Conservation (phyloP, 495 filamentous ascomycete genomes). For the Penicillium maclennaniae region DNA sequence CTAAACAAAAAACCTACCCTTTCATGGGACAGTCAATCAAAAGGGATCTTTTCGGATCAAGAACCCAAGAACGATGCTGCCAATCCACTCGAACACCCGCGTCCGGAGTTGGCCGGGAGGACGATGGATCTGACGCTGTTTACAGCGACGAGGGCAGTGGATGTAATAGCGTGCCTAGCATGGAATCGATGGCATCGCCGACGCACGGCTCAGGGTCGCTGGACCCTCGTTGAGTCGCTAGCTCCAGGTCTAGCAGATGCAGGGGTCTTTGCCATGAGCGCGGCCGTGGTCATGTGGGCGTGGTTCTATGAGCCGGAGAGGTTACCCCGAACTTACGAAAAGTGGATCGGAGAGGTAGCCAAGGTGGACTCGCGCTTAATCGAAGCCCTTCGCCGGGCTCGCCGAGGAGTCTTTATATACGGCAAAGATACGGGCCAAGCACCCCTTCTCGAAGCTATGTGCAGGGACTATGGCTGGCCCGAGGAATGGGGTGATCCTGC, state of each 20-base stretch:
- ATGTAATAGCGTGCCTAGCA: slow-evolving; percentile 62
- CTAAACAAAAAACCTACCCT: slow-evolving; percentile 38
- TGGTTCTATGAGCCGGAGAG: slow-evolving; percentile 75
- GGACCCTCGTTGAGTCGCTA: slow-evolving; percentile 49
- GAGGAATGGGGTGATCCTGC: slow-evolving; percentile 72
- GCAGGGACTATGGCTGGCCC: slow-evolving; percentile 67
- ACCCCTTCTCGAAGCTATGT: slow-evolving; percentile 68
- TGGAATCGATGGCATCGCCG: slow-evolving; percentile 51
- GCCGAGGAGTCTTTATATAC: slow-evolving; percentile 63
- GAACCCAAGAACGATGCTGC: slow-evolving; percentile 35
- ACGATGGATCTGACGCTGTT: slow-evolving; percentile 88
- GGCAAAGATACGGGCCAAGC: slow-evolving; percentile 75
- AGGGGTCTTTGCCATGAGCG: slow-evolving; percentile 70
- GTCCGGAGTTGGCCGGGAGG: slow-evolving; percentile 57
- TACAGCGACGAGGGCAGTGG: slow-evolving; percentile 68
- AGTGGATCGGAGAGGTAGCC: slow-evolving; percentile 80
- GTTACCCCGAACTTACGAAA: slow-evolving; percentile 72
- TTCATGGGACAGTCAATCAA: slow-evolving; percentile 12
- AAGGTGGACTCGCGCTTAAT: slow-evolving; percentile 77
- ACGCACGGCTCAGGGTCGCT: slow-evolving; percentile 34
- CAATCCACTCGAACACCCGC: slow-evolving; percentile 13
- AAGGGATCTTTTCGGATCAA: slow-evolving; percentile 1
- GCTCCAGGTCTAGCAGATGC: slow-evolving; percentile 59
- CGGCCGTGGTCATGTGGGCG: slow-evolving; percentile 84
- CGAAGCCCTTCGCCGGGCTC: slow-evolving; percentile 64